Percentiles rank a stretch among this genome's conserved stretches.
Evolutionary conservation across 805 yeast species (phyloP).

Genomic region (Sungouiozyma intestinalis): DNA sequence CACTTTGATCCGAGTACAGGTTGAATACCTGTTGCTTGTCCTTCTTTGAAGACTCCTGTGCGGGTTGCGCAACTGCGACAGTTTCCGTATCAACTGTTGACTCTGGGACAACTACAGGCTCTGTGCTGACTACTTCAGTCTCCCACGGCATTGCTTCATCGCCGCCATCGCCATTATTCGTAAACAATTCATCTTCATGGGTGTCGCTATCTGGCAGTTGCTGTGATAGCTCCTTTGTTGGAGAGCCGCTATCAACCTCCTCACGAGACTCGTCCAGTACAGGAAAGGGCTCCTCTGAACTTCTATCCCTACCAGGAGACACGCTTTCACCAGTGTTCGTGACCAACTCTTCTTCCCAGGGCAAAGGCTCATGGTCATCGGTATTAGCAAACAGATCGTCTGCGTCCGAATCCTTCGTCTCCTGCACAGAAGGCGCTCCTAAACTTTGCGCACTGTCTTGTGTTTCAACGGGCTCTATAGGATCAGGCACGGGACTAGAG

Average conservation of each 20-base stretch:
- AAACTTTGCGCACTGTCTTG: not conserved
- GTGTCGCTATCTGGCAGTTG: not conserved
- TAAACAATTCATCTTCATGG: not conserved
- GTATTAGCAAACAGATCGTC: not conserved
- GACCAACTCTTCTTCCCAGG: conserved; percentile 13
- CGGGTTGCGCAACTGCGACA: not conserved
- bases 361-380: conserved; percentile 5
- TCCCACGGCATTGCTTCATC: conserved; percentile 3
- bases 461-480: not conserved
- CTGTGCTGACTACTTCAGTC: not conserved
- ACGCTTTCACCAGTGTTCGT: not conserved
- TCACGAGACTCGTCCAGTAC: too few relatives aligned
- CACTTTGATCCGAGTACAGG: not conserved
- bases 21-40: not conserved
- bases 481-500: not conserved
- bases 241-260: too few relatives aligned
- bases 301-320: not conserved
- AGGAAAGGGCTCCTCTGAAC: not conserved
- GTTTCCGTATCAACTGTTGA: too few relatives aligned
- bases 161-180: not conserved
- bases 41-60: not conserved
- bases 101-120: not conserved
- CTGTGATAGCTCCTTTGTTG: too few relatives aligned
- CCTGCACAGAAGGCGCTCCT: not conserved
- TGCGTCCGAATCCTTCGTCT: not conserved